Conservation (phyloP, 192 early-diverging fungal species). For the Funneliformis geosporum region DNA sequence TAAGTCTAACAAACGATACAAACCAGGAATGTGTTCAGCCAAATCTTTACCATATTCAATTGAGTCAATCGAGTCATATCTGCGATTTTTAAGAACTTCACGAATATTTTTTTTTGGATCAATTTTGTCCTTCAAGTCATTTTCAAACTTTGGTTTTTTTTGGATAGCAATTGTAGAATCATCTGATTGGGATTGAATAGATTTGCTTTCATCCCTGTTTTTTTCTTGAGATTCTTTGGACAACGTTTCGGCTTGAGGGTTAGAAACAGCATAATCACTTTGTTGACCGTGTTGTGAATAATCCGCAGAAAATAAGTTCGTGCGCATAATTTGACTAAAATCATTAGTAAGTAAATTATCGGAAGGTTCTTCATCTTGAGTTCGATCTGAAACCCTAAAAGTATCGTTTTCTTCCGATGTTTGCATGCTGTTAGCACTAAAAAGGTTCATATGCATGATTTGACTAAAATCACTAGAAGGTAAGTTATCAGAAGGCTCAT, state of each 20-base stretch:
- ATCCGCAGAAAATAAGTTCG: background rate
- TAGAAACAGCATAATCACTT: background rate
- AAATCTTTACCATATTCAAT: background rate
- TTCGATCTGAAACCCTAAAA: background rate
- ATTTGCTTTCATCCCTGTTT: too few species aligned
- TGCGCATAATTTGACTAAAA: background rate
- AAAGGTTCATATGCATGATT: too few species aligned
- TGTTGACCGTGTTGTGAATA: background rate
- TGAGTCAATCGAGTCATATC: background rate
- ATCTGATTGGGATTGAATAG: too few species aligned
- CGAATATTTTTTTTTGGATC: background rate
- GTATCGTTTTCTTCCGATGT: background rate
- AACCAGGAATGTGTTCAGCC: background rate
- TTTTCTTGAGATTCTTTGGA: background rate
- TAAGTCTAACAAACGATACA: conserved; percentile 24
- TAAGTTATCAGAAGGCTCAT: too few species aligned
- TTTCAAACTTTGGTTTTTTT: too few species aligned
- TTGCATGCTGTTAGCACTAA: background rate
- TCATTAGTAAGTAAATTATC: too few species aligned
- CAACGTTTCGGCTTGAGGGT: background rate
- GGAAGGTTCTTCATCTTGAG: background rate
- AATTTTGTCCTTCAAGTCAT: too few species aligned
- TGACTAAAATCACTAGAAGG: background rate
- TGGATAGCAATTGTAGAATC: too few species aligned
- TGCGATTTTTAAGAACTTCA: background rate